Evolutionary conservation across 768 basidiomycete genomes (phyloP).

Genomic region (Tricholoma flavovirens): DNA sequence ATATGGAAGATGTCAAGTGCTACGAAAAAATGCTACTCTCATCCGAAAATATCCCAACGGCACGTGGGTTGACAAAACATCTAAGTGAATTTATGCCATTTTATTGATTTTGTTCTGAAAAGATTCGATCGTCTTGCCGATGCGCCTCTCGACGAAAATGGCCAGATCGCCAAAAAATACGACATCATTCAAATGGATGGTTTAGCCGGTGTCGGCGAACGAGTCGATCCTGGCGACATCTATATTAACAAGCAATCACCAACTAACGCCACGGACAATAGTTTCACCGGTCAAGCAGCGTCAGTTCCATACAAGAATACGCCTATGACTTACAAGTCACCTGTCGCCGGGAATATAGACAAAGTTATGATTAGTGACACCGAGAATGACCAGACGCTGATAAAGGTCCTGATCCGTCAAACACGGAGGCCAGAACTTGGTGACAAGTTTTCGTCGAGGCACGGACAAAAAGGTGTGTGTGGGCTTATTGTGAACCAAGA

Average conservation of each 20-base stretch:
- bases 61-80: constrained; percentile 55
- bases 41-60: constrained; percentile 97
- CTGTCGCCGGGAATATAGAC: constrained; percentile 91
- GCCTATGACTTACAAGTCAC: constrained; percentile 90
- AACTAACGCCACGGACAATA: constrained; percentile 88
- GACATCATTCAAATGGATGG: constrained; percentile 91
- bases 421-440: constrained; percentile 95
- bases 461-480: constrained; percentile 99
- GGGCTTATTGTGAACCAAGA: constrained; percentile 98
- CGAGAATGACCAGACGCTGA: constrained; percentile 91
- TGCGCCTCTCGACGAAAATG: constrained; percentile 81
- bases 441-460: constrained; percentile 97
- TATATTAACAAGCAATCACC: constrained; percentile 98
- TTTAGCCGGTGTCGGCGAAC: constrained; percentile 90
- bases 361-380: constrained; percentile 97
- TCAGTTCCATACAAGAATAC: constrained; percentile 87
- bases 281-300: constrained; percentile 77
- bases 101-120: constrained; percentile 6
- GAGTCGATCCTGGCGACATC: constrained; percentile 87
- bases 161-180: constrained; percentile 75
- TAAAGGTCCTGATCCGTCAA: constrained; percentile 97
- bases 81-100: constrained; percentile 3
- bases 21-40: constrained; percentile 91
- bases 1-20: constrained; percentile 95
- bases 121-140: constrained; percentile 94